Base-by-base conservation (phyloP, 495 filamentous ascomycete genomes). In the Neohortaea acidophila region DNA sequence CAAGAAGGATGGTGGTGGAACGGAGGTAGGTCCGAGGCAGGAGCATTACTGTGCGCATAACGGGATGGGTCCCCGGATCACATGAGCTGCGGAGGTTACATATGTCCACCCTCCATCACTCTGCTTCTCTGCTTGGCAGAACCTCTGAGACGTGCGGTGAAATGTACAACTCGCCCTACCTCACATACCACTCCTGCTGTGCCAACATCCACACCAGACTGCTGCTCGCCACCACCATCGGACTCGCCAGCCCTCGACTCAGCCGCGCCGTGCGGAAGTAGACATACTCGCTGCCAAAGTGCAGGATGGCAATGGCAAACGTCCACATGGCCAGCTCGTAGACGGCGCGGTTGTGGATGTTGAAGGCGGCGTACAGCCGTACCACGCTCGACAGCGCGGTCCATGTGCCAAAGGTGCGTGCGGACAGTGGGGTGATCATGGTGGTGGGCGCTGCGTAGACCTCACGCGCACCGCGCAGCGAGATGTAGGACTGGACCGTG, bases 371-470 rank as follows among this genome's bases (percentile, higher is more conserved):
- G 50, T 89, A 91, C 45, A 86, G 52, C 21, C 89, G 73, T 33
- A 96, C 66, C 23, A 93, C 59, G 23, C 70, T 63, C 10, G 76
- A 69, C 34, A 93, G 56, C 45, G 87, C 68, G 0, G 86, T 94
- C 73, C 84, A 99, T 41, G 84, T 92, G 28, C 84, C 91, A 55
- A 96, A 94, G 8, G 81, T 71, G 36, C 89, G 79, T 4, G 79
- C 73, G 18, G 77, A 77, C 24, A 94, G 73, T 3, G 77, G 66
- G 2, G 77, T 83, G 17, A 75, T 73, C 33, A 8, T 30, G n/a
- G 38, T 58, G 57, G 22, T 57, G 61, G 41, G 68, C 62, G 55
- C 64, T 43, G 65, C 61, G 58, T 94, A 96, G 50, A 94, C 70
- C 49, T 80, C 75, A 1, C 68, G 68, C 8, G 84, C 83, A 59